Conservation (phyloP, 2,329 filamentous ascomycete species). For the Calonectria honghensis region DNA sequence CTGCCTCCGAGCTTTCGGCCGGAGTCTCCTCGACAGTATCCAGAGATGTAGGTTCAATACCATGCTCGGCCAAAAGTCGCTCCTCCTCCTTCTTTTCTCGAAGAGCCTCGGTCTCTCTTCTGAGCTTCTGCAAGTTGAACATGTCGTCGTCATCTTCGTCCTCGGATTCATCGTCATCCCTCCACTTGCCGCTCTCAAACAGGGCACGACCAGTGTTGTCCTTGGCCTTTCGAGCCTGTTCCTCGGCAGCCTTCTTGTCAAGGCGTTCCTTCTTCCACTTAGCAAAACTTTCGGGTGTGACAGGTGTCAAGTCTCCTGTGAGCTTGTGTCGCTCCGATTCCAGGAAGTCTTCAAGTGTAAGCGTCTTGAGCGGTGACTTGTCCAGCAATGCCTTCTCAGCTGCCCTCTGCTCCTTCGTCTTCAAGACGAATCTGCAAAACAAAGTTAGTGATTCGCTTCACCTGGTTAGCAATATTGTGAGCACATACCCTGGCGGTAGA, state of each 20-base stretch:
- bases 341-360: constrained; percentile 97
- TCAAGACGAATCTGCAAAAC: constrained; percentile 86
- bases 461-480: background rate
- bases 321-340: constrained; percentile 98
- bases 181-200: constrained; percentile 98
- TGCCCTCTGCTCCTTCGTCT: constrained; percentile 97
- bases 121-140: constrained; percentile 90
- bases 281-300: constrained; percentile 93
- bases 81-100: constrained; percentile 87
- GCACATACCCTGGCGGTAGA: constrained; percentile 90
- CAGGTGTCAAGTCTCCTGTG: constrained; percentile 91
- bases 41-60: constrained; percentile 19
- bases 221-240: constrained; percentile 91
- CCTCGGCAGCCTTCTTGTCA: constrained; percentile 96
- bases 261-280: constrained; percentile 98
- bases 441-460: constrained; percentile 50
- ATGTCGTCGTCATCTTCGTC: constrained; percentile 77
- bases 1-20: constrained; percentile 45
- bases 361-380: constrained; percentile 94
- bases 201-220: constrained; percentile 95
- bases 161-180: constrained; percentile 78
- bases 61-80: constrained; percentile 64
- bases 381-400: constrained; percentile 97
- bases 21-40: constrained; percentile 42
- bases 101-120: constrained; percentile 88